Evolutionary conservation across 1,139 yeast genomes (phyloP).

Genomic region (Yamadazyma diddensiae): DNA sequence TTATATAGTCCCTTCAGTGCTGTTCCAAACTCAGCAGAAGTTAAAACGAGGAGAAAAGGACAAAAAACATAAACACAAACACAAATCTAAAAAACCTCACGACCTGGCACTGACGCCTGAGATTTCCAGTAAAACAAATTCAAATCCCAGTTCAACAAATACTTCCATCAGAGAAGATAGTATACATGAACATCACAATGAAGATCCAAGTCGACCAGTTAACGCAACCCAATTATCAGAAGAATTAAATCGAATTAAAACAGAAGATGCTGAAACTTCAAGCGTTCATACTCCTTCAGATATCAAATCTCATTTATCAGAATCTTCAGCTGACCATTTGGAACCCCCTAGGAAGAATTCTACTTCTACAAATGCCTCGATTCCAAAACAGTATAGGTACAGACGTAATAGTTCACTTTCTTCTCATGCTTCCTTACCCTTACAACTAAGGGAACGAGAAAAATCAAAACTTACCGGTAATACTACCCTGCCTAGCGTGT

Average conservation of each 20-base stretch:
- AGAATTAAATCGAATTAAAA: slow-evolving; percentile 5
- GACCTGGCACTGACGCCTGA: slow-evolving; percentile 2
- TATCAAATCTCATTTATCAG: neutral
- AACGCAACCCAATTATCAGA: slow-evolving; percentile 7
- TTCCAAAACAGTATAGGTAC: slow-evolving; percentile 7
- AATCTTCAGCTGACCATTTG: slow-evolving; percentile 4
- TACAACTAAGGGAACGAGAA: slow-evolving; percentile 8
- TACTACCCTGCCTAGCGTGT: no score
- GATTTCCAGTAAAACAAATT: neutral
- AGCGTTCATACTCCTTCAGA: slow-evolving; percentile 3
- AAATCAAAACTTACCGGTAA: no score
- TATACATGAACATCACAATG: slow-evolving; percentile 9
- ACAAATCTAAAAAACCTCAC: slow-evolving; percentile 9
- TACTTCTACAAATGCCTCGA: slow-evolving; percentile 12
- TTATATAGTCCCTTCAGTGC: slow-evolving; percentile 31
- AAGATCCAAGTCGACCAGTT: slow-evolving; percentile 2
- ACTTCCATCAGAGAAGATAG: slow-evolving; percentile 11
- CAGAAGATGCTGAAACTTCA: slow-evolving; percentile 1
- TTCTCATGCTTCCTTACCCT: slow-evolving; percentile 10
- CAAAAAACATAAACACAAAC: slow-evolving; percentile 14
- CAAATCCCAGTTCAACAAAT: slow-evolving; percentile 12
- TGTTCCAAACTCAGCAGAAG: slow-evolving; percentile 34
- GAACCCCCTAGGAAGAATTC: slow-evolving; percentile 12
- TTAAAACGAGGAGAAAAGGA: slow-evolving; percentile 17
- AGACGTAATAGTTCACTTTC: slow-evolving; percentile 16